Conservation (phyloP, 1,139 yeast genomes). For the Lodderomyces beijingensis region DNA sequence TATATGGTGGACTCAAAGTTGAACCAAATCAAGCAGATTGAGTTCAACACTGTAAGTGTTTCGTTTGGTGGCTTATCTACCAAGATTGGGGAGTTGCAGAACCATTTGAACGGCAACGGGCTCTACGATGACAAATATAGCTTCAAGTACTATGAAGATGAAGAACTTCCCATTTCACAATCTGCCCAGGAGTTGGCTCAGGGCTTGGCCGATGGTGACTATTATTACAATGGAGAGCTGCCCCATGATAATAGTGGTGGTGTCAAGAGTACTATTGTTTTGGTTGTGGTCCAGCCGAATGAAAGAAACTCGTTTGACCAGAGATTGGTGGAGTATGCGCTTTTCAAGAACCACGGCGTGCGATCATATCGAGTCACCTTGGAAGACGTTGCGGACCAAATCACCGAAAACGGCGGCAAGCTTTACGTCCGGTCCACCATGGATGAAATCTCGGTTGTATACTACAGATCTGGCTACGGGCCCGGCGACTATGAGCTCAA, state of each 20-base stretch:
- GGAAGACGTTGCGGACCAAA: slow-evolving; percentile 48
- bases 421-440: slow-evolving; percentile 50
- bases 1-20: slow-evolving; percentile 63
- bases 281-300: slow-evolving; percentile 77
- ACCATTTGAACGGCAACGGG: slow-evolving; percentile 56
- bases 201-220: slow-evolving; percentile 68
- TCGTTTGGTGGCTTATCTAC: slow-evolving; percentile 90
- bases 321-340: slow-evolving; percentile 70
- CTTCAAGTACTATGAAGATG: slow-evolving; percentile 38
- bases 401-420: slow-evolving; percentile 38
- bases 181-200: slow-evolving; percentile 59
- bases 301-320: slow-evolving; percentile 93
- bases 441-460: slow-evolving; percentile 81
- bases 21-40: slow-evolving; percentile 76
- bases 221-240: slow-evolving; percentile 41
- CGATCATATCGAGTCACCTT: slow-evolving; percentile 64
- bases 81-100: slow-evolving; percentile 74
- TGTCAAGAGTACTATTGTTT: slow-evolving; percentile 47
- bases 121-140: slow-evolving; percentile 40
- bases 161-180: slow-evolving; percentile 61
- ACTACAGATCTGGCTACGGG: slow-evolving; percentile 84
- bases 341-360: slow-evolving; percentile 54
- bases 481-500: slow-evolving; percentile 66
- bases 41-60: slow-evolving; percentile 91
- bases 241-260: slow-evolving; percentile 16